Conservation (phyloP, 805 yeast genomes). For the Candida montana region DNA sequence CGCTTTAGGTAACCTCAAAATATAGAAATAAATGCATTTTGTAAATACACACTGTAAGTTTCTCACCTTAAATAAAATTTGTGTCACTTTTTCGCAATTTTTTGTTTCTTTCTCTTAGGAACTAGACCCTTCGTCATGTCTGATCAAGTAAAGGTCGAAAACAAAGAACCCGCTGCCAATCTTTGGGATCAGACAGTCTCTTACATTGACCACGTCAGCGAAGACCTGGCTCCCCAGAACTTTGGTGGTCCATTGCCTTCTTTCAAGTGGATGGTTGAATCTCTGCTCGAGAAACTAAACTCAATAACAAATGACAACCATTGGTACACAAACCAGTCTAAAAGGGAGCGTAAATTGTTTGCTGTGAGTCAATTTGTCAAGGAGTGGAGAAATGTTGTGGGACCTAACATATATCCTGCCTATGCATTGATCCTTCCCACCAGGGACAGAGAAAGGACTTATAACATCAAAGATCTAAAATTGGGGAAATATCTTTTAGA, state of each 20-base stretch:
- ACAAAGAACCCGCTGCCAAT: constrained; percentile 1
- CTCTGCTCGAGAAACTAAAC: constrained; percentile 27
- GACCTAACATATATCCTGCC: constrained; percentile 63
- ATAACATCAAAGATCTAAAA: constrained; percentile 57
- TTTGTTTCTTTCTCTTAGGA: background rate
- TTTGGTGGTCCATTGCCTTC: constrained; percentile 31
- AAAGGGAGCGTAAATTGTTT: constrained; percentile 19
- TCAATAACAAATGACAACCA: constrained; percentile 15
- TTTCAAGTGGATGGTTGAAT: constrained; percentile 32
- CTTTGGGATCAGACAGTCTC: constrained; percentile 2
- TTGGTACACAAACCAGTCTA: constrained; percentile 5
- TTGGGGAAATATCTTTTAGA: constrained; percentile 47
- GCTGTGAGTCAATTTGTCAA: constrained; percentile 37
- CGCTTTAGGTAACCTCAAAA: constrained; percentile 17
- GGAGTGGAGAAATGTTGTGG: constrained; percentile 50
- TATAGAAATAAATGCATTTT: background rate
- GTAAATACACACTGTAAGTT: no score
- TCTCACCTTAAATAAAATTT: no score
- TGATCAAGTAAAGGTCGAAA: background rate
- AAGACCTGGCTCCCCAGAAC: constrained; percentile 11
- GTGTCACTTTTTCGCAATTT: background rate
- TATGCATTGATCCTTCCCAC: constrained; percentile 57
- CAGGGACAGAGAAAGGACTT: constrained; percentile 52
- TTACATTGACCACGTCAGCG: constrained; percentile 1
- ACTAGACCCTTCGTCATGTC: background rate